A percentile compares a stretch with the other conserved stretches of the same genome.
Conservation (phyloP, 2,329 filamentous ascomycete species). For the Xylariaceae sp. region DNA sequence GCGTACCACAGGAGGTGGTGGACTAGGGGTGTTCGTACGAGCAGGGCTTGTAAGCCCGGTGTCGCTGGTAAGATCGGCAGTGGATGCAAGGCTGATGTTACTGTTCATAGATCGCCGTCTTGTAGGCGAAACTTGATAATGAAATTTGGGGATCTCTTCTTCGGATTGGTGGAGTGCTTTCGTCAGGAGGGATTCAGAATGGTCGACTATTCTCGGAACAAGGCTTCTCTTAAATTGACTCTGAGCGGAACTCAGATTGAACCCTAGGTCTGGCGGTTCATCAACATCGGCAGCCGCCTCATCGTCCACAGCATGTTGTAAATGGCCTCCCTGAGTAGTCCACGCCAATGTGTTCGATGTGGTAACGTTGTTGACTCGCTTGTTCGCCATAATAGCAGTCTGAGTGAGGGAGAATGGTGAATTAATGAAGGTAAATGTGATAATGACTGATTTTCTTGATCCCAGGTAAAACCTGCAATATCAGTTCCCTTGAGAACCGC, state of each 20-base stretch:
- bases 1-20: constrained; percentile 71
- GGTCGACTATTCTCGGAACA: constrained; percentile 57
- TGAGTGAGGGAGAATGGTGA: constrained; percentile 8
- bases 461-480: background rate
- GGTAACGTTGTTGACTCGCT: constrained; percentile 46
- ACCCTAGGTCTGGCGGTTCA: constrained; percentile 77
- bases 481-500: constrained; percentile 10
- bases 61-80: constrained; percentile 92
- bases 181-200: constrained; percentile 84
- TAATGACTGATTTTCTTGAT: background rate
- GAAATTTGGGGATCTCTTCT: constrained; percentile 53
- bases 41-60: constrained; percentile 89
- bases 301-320: constrained; percentile 55
- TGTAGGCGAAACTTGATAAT: constrained; percentile 46
- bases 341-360: constrained; percentile 54
- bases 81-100: constrained; percentile 81
- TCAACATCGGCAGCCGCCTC: constrained; percentile 80
- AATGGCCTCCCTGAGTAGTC: constrained; percentile 52
- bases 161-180: constrained; percentile 76
- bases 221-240: constrained; percentile 56
- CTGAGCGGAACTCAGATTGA: constrained; percentile 37
- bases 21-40: constrained; percentile 87
- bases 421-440: constrained; percentile 7
- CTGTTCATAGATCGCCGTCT: constrained; percentile 75
- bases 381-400: constrained; percentile 45